Evolutionary conservation across 2,329 filamentous ascomycete species (phyloP).

Genomic region (Alternaria sp.): DNA sequence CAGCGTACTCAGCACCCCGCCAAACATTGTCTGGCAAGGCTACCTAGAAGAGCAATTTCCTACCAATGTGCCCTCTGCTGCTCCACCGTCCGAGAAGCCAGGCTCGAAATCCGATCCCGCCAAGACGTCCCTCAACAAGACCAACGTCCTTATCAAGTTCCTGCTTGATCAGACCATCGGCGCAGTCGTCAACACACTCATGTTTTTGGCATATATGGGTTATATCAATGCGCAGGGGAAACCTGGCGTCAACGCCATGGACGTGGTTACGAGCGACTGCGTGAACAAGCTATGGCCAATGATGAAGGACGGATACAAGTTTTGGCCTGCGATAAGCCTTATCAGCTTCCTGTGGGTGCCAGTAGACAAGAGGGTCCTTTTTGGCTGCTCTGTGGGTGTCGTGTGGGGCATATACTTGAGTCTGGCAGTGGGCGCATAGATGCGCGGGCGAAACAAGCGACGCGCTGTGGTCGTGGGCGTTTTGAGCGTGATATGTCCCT

Average conservation of each 20-base stretch:
- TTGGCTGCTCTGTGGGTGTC: constrained; percentile 76
- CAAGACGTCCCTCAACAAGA: constrained; percentile 58
- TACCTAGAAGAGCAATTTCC: constrained; percentile 80
- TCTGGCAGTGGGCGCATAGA: constrained; percentile 58
- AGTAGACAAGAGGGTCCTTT: constrained; percentile 74
- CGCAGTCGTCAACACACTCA: constrained; percentile 69
- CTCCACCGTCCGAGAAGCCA: constrained; percentile 38
- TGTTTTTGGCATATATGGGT: constrained; percentile 69
- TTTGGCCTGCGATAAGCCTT: constrained; percentile 76
- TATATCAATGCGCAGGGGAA: constrained; percentile 51
- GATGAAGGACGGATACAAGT: constrained; percentile 70
- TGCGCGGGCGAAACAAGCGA: neutral
- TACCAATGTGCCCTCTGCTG: constrained; percentile 55
- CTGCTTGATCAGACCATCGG: constrained; percentile 74
- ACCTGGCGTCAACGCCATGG: constrained; percentile 44
- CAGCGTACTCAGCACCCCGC: constrained; percentile 76
- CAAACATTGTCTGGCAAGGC: constrained; percentile 88
- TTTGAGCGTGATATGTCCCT: neutral
- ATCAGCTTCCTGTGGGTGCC: constrained; percentile 76
- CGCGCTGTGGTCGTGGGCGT: neutral
- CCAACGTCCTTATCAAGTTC: constrained; percentile 74
- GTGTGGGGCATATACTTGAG: constrained; percentile 81
- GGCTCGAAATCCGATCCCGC: constrained; percentile 39
- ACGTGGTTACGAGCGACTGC: constrained; percentile 42
- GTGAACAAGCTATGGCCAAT: constrained; percentile 65